Evolutionary conservation across 805 yeast genomes (phyloP).

Genomic region (Kuraishia piskuri): DNA sequence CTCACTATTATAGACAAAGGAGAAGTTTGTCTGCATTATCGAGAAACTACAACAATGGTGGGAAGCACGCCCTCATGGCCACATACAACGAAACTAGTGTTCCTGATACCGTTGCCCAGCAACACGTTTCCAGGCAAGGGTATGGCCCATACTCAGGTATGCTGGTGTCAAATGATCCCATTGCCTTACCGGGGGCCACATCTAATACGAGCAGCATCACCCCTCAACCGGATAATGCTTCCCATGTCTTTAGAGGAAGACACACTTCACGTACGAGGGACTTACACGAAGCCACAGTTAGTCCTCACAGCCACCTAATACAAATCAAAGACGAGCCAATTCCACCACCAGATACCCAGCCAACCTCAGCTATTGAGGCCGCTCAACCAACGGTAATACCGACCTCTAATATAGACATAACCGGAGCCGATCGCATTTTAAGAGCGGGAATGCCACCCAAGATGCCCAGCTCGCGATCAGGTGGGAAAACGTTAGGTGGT

Average conservation of each 20-base stretch:
- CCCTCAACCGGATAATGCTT: background rate
- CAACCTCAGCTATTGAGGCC: background rate
- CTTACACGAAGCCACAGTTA: background rate
- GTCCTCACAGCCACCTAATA: background rate
- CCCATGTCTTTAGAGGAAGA: background rate
- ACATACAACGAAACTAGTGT: slow-evolving; percentile 20
- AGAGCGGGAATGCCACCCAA: background rate
- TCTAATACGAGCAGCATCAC: background rate
- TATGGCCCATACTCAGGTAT: background rate
- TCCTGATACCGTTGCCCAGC: slow-evolving; percentile 11
- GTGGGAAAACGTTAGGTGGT: background rate
- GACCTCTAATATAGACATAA: background rate
- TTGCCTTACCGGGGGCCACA: background rate
- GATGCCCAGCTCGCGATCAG: background rate
- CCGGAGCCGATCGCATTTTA: background rate
- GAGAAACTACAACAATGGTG: slow-evolving; percentile 2
- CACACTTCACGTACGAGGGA: background rate
- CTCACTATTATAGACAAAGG: slow-evolving; percentile 9
- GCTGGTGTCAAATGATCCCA: background rate
- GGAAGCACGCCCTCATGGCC: slow-evolving; percentile 10
- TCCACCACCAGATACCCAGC: background rate
- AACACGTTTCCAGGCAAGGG: background rate
- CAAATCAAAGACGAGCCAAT: background rate
- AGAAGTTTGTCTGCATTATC: background rate
- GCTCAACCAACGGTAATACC: background rate